phyloP scores from a whole-genome alignment of 202 grass and related monocot genomes.

The Tripidium arundinaceum region DNA sequence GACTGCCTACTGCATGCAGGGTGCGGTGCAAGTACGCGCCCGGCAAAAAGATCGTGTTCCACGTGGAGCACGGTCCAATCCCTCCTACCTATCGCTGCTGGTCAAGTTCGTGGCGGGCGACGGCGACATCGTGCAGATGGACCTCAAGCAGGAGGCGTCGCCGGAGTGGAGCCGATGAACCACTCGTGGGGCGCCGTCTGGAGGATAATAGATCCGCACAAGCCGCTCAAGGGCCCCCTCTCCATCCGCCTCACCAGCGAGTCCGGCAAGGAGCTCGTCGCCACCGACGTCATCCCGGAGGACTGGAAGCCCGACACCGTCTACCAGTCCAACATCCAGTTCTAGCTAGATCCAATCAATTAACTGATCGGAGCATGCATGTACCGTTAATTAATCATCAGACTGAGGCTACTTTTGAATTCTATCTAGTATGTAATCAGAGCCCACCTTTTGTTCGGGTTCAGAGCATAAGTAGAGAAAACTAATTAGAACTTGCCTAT shows the following conservation, averaged over 20 bases:
- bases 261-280: not conserved
- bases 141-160: not conserved
- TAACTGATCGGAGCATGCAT: not conserved
- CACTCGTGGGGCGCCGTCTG: not conserved
- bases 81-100: not conserved
- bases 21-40: slow-evolving; percentile 45
- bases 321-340: slow-evolving; percentile 1
- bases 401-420: not conserved
- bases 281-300: not conserved
- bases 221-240: not conserved
- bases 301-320: not conserved
- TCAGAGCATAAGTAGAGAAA: too few species aligned
- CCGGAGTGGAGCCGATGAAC: not conserved
- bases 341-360: not conserved
- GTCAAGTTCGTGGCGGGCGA: not conserved
- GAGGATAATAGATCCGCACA: not conserved
- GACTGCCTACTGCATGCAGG: not conserved
- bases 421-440: not conserved
- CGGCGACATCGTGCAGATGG: not conserved
- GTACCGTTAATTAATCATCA: not conserved
- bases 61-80: not conserved
- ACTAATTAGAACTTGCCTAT: too few species aligned
- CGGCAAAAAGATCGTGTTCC: not conserved
- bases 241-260: slow-evolving; percentile 7
- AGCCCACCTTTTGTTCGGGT: not conserved